Evolutionary conservation across 805 yeast species (phyloP).

Genomic region (Pichia gijzeniarum): DNA sequence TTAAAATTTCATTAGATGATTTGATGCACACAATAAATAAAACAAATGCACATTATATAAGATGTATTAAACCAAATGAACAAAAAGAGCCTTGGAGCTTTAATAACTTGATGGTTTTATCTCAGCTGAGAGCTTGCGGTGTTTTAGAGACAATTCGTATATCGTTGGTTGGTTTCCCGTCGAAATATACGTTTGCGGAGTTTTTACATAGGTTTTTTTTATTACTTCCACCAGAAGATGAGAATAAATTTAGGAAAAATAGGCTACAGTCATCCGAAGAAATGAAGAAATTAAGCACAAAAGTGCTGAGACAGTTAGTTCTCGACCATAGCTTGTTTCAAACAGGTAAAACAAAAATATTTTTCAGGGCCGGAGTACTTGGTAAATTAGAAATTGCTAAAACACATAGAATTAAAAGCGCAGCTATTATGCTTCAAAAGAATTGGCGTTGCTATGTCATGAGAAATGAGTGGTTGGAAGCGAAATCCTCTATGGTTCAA

Average conservation of each 20-base stretch:
- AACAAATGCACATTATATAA: conserved; percentile 91
- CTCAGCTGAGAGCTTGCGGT: conserved; percentile 97
- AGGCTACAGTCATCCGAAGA: conserved; percentile 44
- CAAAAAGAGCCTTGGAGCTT: conserved; percentile 92
- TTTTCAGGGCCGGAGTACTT: conserved; percentile 94
- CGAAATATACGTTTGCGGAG: conserved; percentile 89
- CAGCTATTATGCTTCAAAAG: conserved; percentile 86
- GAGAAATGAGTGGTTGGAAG: conserved; percentile 52
- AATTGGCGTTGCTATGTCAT: conserved; percentile 57
- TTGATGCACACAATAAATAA: conserved; percentile 88
- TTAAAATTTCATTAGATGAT: conserved; percentile 85
- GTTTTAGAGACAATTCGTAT: conserved; percentile 93
- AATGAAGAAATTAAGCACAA: conserved; percentile 58
- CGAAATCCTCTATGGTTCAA: conserved; percentile 44
- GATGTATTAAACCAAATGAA: conserved; percentile 96
- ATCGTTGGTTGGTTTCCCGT: conserved; percentile 98
- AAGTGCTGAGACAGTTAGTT: conserved; percentile 57
- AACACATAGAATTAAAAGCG: conserved; percentile 62
- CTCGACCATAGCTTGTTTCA: conserved; percentile 67
- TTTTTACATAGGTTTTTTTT: conserved; percentile 85
- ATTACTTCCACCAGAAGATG: conserved; percentile 60
- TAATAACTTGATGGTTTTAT: conserved; percentile 88
- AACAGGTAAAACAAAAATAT: conserved; percentile 86
- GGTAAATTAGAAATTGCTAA: conserved; percentile 85
- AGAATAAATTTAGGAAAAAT: conserved; percentile 52